Percentiles rank a stretch among this genome's conserved stretches.
Evolutionary conservation across 1,139 yeast species (phyloP).

Genomic region (Sugiyamaella pinicola): DNA sequence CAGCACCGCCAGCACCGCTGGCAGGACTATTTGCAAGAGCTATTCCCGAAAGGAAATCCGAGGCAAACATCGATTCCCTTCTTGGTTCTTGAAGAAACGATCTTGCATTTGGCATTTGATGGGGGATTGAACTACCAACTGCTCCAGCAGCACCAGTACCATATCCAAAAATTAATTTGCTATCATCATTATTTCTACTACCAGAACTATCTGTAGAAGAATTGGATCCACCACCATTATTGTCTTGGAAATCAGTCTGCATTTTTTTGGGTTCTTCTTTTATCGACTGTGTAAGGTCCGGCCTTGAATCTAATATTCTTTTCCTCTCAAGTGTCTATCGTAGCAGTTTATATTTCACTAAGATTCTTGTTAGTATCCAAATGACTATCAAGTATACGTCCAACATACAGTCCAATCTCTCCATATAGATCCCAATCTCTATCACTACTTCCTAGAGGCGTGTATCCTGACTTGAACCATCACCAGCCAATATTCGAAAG

Average conservation of each 20-base stretch:
- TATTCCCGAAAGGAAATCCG: constrained; percentile 11
- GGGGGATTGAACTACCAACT: neutral
- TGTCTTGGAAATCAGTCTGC: neutral
- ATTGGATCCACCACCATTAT: constrained; percentile 6
- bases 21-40: neutral
- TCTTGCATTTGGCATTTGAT: constrained; percentile 1
- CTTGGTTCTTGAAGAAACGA: constrained; percentile 17
- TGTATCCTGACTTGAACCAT: too few relatives aligned
- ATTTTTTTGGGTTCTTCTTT: neutral
- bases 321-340: too few relatives aligned
- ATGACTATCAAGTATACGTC: too few relatives aligned
- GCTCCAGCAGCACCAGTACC: too few relatives aligned
- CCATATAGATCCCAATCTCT: too few relatives aligned
- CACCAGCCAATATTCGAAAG: too few relatives aligned
- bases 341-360: too few relatives aligned
- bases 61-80: constrained; percentile 18
- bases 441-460: too few relatives aligned
- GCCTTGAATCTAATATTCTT: neutral
- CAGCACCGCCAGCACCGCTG: constrained; percentile 14
- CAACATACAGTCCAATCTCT: too few relatives aligned
- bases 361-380: too few relatives aligned
- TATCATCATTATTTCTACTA: neutral
- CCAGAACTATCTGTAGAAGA: neutral
- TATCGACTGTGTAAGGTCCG: neutral
- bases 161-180: neutral